Conservation (phyloP, 306 rosid genomes). For the Quercus bicolor region DNA sequence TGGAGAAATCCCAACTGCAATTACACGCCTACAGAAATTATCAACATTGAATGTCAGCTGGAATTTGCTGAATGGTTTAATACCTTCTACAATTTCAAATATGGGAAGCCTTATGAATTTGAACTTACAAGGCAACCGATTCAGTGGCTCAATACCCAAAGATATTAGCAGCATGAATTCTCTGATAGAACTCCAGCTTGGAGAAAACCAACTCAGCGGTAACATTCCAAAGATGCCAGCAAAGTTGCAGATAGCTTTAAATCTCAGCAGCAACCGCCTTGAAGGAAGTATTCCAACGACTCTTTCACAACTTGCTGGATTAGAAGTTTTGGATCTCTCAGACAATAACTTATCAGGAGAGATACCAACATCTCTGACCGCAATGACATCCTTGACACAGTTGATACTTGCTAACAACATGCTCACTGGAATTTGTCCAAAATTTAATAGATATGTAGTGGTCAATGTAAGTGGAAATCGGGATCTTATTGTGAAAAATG, state of each 20-base stretch:
- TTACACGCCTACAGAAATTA: conserved; percentile 29
- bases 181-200: conserved; percentile 71
- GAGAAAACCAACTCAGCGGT: conserved; percentile 51
- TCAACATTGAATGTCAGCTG: conserved; percentile 51
- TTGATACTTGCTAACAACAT: conserved; percentile 53
- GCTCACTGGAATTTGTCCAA: conserved; percentile 51
- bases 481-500: not conserved
- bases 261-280: conserved; percentile 71
- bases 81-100: conserved; percentile 42
- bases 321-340: conserved; percentile 83
- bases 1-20: conserved; percentile 53
- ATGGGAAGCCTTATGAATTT: conserved; percentile 35
- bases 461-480: conserved; percentile 29
- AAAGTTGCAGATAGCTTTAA: conserved; percentile 56
- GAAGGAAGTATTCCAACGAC: conserved; percentile 42
- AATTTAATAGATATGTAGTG: not conserved
- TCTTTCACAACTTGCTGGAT: conserved; percentile 16
- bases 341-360: conserved; percentile 59
- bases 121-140: conserved; percentile 51
- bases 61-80: conserved; percentile 61
- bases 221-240: conserved; percentile 55
- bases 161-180: conserved; percentile 12
- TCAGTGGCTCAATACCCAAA: conserved; percentile 53
- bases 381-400: conserved; percentile 40
- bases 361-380: conserved; percentile 34